Base-by-base conservation (phyloP, 306 rosid species). In the Psophocarpus tetragonolobus region DNA sequence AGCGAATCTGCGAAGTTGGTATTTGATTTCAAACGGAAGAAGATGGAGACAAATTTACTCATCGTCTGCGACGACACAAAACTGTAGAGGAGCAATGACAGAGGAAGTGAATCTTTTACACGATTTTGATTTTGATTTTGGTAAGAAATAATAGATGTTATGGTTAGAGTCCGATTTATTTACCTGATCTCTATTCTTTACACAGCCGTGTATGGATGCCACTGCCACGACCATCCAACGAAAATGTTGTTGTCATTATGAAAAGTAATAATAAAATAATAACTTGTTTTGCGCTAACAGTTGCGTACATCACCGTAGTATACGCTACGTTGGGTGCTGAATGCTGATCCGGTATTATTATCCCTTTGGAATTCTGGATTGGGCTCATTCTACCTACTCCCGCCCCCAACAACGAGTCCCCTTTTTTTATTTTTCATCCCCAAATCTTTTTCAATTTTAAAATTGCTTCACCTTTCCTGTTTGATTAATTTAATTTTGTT, bases 21-120 rank as follows among this genome's bases (percentile, higher is more conserved):
- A 20, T 57, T 79, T n/a, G 84, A 81, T 73, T 80, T 89, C 50
- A 88, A 48, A 65, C 42, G 75, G 75, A 71, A 79, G 58, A 88
- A 18, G 62, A 83, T 48, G 70, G 51, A 30, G 6, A 9, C 66
- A 18, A 90, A 83, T 73, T 85, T 90, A 74, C 90, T 85, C 76
- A 71, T 93, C 73, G 24, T 23, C 27, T 33, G 15, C 17, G 30
- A 60, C 48, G 29, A n/a, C 8, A 64, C 30, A 4, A 18, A 10
- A 9, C 1, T 14, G n/a, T 4, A 1, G 3, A 58, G n/a, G 3
- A 18, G 18, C 5, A 12, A 63, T 54, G 2, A 24, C 18, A 57
- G 13, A 13, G 3, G 26, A 12, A 13, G 20, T 18, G 47, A 36
- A 35, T 9, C 5, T n/a, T 18, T 9, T 4, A 10, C n/a, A n/a